Evolutionary conservation across 2,329 filamentous ascomycete genomes (phyloP), one percentile per base, ranked within the genome.

Genomic region (Arthroderma sp.): DNA sequence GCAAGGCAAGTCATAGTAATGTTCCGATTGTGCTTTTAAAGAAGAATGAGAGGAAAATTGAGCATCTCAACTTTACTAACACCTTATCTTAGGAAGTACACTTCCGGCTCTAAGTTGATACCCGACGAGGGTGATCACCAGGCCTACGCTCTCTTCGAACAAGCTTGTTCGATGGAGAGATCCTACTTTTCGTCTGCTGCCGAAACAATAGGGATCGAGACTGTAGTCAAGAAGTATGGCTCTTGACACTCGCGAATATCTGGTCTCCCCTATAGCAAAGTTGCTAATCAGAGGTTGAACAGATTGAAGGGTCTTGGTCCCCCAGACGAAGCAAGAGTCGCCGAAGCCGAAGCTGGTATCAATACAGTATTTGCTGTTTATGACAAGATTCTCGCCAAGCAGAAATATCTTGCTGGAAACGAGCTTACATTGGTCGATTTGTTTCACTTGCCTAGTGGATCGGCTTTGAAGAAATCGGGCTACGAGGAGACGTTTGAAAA

Each of bases 351-450:
- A 52, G 43, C 39, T 33, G 43, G 15, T 54, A 19, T 59, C 15
- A 54, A 67, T 44, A 58, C 52, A 9, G 49, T 54, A 2, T 44
- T 68, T 1, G 60, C 58, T 21, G 59, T 61, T 2, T 68, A 67
- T 56, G 64, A 67, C n/a, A 51, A 13, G 8, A 64, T 65, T 52
- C 60, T 68, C 2, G 39, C 61, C 15, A 64, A 64, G 21, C 61
- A 64, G 39, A 39, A 58, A n/a, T 68, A 66, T 58, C 60, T 68
- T 39, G 63, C 61, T 53, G 66, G 65, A 33, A 56, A 67, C 23
- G 57, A 66, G 41, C 2, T 67, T 17, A 63, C 66, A 19, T 38
- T 68, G 13, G 66, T 60, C 28, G 65, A 68, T 59, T 44, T 68
- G 17, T 65, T 63, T 57, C 65, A 67, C 39, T 35, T 67, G 9